phyloP scores from a whole-genome alignment of 495 filamentous ascomycete genomes.

The Talaromyces borbonicus region DNA sequence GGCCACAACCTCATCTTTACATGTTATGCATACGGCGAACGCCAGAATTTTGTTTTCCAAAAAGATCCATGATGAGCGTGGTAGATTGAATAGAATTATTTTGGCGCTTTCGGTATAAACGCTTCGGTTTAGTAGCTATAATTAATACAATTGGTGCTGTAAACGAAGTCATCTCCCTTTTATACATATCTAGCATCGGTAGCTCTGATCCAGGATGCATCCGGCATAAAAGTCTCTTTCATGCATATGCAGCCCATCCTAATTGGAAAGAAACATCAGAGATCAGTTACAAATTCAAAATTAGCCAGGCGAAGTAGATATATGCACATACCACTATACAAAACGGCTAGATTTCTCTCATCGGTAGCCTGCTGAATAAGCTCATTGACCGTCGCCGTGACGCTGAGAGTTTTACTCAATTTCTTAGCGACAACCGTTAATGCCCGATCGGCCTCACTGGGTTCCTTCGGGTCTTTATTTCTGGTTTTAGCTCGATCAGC shows the following conservation, averaged over 20 bases:
- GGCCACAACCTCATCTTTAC: too few species aligned
- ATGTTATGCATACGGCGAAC: too few species aligned
- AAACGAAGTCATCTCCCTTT: too few species aligned
- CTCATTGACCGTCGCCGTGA: conserved; percentile 90
- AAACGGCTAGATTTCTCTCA: conserved; percentile 80
- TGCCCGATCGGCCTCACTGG: conserved; percentile 84
- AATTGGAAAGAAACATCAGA: not conserved
- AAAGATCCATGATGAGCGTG: too few species aligned
- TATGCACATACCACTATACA: conserved; percentile 67
- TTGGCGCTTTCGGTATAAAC: too few species aligned
- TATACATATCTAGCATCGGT: too few species aligned
- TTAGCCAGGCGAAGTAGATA: not conserved
- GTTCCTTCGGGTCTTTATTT: conserved; percentile 56
- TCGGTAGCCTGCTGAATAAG: conserved; percentile 92
- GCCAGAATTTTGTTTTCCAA: too few species aligned
- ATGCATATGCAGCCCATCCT: conserved; percentile 10
- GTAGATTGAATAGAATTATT: too few species aligned
- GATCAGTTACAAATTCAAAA: not conserved
- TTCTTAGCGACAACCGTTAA: conserved; percentile 92
- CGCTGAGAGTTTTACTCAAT: conserved; percentile 83
- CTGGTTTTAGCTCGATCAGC: conserved; percentile 11
- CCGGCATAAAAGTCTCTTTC: too few species aligned
- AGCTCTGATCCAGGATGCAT: too few species aligned
- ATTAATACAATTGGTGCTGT: too few species aligned
- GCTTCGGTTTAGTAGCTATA: too few species aligned